These are phyloP conservation scores for Plasmodium adleri DNA, from an alignment of 169 alveolate species.

Conservation along the genomic window DNA sequence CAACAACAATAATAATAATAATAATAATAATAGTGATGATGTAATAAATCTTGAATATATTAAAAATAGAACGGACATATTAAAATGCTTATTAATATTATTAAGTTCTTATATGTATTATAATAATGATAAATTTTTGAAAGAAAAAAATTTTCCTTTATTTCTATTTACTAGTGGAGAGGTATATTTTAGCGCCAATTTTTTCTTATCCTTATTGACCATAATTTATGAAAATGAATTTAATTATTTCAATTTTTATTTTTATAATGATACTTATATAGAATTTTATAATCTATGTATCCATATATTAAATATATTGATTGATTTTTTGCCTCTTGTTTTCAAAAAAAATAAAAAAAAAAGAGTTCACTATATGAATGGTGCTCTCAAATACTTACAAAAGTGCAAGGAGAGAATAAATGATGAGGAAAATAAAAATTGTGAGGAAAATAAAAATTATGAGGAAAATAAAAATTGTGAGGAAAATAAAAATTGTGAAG, in stretches of 20 bases:
- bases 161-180: constrained; percentile 76
- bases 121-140: constrained; percentile 42
- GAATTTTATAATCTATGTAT: constrained; percentile 72
- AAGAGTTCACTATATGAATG: constrained; percentile 47
- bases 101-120: constrained; percentile 68
- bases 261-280: constrained; percentile 55
- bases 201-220: constrained; percentile 42
- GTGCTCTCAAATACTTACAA: constrained; percentile 18
- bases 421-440: not conserved
- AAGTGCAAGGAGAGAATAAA: not conserved
- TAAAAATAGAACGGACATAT: constrained; percentile 43
- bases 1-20: not conserved
- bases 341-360: constrained; percentile 14
- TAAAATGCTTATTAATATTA: constrained; percentile 64
- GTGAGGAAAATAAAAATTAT: not conserved
- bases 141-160: constrained; percentile 58
- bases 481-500: no score
- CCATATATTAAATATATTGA: constrained; percentile 38
- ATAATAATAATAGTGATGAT: not conserved
- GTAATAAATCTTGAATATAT: constrained; percentile 36
- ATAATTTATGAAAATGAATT: constrained; percentile 71
- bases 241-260: constrained; percentile 58
- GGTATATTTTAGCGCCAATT: constrained; percentile 37
- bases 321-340: constrained; percentile 64
- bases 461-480: not conserved